These are phyloP conservation scores for Fomitopsis schrenkii DNA, from an alignment of 1,284 basidiomycete species.

Conservation along the genomic window DNA sequence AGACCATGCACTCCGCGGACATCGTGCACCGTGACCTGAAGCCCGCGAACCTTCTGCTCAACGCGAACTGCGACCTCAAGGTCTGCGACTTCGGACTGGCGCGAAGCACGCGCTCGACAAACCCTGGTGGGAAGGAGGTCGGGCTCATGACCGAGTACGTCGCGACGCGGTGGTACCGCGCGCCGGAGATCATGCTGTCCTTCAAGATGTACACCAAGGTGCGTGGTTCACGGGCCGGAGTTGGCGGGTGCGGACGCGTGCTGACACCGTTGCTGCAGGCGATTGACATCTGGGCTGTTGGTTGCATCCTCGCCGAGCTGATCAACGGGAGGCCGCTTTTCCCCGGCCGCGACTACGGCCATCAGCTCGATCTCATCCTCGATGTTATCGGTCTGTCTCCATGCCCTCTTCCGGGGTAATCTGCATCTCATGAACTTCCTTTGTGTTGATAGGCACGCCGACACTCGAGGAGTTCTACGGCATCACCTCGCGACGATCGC, in stretches of 20 bases:
- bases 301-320: constrained; percentile 88
- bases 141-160: constrained; percentile 85
- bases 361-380: constrained; percentile 82
- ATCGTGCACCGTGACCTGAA: constrained; percentile 83
- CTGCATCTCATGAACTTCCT: not conserved
- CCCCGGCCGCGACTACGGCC: constrained; percentile 86
- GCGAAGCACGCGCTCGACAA: constrained; percentile 60
- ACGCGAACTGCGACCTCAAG: constrained; percentile 86
- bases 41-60: constrained; percentile 77
- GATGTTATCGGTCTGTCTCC: constrained; percentile 67
- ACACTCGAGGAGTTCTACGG: constrained; percentile 85
- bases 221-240: not conserved
- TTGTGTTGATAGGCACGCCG: constrained; percentile 53
- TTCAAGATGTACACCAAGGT: constrained; percentile 84
- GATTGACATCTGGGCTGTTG: constrained; percentile 85
- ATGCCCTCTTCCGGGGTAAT: not conserved
- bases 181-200: constrained; percentile 87
- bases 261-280: constrained; percentile 38
- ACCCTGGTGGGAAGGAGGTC: constrained; percentile 60
- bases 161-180: constrained; percentile 82
- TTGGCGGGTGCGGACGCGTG: not conserved
- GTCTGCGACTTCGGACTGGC: constrained; percentile 85
- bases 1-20: constrained; percentile 78
- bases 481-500: constrained; percentile 78
- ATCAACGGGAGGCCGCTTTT: constrained; percentile 78